Evolutionary conservation across 2,329 filamentous ascomycete species (phyloP).

Genomic region (Colletotrichum echinochloae): DNA sequence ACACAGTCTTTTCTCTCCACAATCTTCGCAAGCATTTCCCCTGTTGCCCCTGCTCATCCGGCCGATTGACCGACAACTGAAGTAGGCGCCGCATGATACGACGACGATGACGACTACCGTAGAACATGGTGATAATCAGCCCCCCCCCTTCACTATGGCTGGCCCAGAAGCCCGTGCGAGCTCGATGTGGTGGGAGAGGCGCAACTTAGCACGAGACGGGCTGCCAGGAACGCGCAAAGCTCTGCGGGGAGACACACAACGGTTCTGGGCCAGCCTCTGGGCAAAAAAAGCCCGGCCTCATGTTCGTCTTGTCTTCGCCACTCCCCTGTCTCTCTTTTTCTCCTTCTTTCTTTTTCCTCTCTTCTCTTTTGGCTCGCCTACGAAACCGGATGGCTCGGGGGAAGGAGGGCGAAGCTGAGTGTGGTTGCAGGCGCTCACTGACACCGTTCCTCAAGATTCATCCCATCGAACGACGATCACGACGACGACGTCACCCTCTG

Average conservation of each 20-base stretch:
- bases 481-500: not conserved
- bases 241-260: conserved; percentile 7
- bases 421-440: not conserved
- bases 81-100: conserved; percentile 1
- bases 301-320: conserved; percentile 39
- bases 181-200: conserved; percentile 24
- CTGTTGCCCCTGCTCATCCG: conserved; percentile 11
- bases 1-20: not conserved
- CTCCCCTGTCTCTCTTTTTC: too few species aligned
- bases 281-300: conserved; percentile 24
- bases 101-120: not conserved
- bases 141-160: not conserved
- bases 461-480: conserved; percentile 5
- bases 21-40: conserved; percentile 9
- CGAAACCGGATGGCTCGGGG: conserved; percentile 39
- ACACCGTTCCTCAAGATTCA: conserved; percentile 15
- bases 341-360: not conserved
- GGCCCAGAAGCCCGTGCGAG: conserved; percentile 23
- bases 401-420: conserved; percentile 24
- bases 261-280: not conserved
- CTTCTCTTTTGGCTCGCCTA: conserved; percentile 9
- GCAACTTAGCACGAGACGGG: conserved; percentile 20
- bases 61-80: conserved; percentile 13
- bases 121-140: not conserved
- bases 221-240: conserved; percentile 31